A percentile compares a stretch with the other conserved stretches of the same genome.
Conservation (phyloP, 768 basidiomycete species). For the Crucibulum laeve region DNA sequence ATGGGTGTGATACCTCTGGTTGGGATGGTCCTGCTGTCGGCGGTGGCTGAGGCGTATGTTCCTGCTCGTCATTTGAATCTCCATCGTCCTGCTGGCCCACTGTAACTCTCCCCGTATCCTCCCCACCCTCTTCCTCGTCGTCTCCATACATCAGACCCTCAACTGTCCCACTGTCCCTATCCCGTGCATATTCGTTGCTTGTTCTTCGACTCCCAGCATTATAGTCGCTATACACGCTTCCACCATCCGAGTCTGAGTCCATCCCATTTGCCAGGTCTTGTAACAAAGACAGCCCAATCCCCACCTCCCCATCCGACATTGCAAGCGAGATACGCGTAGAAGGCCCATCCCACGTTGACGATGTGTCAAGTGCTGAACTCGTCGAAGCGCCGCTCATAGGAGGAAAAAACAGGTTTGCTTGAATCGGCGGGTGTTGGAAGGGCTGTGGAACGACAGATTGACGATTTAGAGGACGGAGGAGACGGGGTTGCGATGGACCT, state of each 20-base stretch:
- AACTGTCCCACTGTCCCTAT: constrained; percentile 16
- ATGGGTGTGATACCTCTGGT: neutral
- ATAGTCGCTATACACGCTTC: constrained; percentile 5
- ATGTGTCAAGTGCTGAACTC: neutral
- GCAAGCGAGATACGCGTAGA: constrained; percentile 26
- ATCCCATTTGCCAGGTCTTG: constrained; percentile 40
- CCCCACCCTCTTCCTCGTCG: constrained; percentile 10
- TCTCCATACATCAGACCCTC: constrained; percentile 18
- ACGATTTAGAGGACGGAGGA: too few relatives aligned
- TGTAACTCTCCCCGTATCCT: neutral
- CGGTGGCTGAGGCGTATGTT: neutral
- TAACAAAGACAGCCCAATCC: constrained; percentile 67
- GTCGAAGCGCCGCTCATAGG: too few relatives aligned
- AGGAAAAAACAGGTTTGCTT: too few relatives aligned
- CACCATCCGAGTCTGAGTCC: constrained; percentile 24
- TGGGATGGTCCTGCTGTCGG: constrained; percentile 1
- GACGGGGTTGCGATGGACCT: too few relatives aligned
- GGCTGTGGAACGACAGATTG: too few relatives aligned
- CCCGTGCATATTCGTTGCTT: constrained; percentile 4
- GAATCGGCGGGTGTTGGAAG: too few relatives aligned
- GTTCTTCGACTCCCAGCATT: constrained; percentile 4
- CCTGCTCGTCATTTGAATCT: neutral
- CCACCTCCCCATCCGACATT: constrained; percentile 55
- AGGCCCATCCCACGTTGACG: constrained; percentile 7
- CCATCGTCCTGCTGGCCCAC: neutral